Conservation (phyloP, 2,329 filamentous ascomycete genomes). For the Sclerotinia glacialis region DNA sequence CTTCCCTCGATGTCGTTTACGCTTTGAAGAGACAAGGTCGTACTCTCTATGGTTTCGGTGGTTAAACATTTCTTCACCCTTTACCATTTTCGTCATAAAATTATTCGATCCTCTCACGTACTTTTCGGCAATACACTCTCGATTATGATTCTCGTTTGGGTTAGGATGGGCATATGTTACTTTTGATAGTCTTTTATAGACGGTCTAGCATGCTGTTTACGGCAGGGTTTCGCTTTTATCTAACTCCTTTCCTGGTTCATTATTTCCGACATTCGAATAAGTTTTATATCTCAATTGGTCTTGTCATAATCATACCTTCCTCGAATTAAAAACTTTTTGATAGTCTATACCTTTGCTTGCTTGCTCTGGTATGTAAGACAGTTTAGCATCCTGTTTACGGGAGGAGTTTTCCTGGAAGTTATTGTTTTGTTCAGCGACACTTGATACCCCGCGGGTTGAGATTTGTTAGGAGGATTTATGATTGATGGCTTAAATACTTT, state of each 20-base stretch:
- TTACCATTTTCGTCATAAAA: neutral
- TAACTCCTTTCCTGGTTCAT: slow-evolving; percentile 25
- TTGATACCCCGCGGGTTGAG: slow-evolving; percentile 11
- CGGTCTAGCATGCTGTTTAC: slow-evolving; percentile 42
- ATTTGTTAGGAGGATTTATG: slow-evolving; percentile 5
- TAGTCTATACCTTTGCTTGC: slow-evolving; percentile 32
- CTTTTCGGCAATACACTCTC: slow-evolving; percentile 27
- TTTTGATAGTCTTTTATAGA: slow-evolving; percentile 41
- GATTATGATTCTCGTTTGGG: slow-evolving; percentile 29
- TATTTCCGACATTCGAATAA: slow-evolving; percentile 25
- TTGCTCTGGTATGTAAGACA: slow-evolving; percentile 28
- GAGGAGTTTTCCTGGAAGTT: slow-evolving; percentile 34
- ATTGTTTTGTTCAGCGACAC: slow-evolving; percentile 19
- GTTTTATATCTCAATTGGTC: slow-evolving; percentile 30
- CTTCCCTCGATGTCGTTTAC: slow-evolving; percentile 63
- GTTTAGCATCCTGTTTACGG: slow-evolving; percentile 43
- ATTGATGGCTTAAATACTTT: slow-evolving; percentile 3
- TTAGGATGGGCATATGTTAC: slow-evolving; percentile 34
- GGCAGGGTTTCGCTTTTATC: slow-evolving; percentile 38
- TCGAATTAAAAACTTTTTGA: slow-evolving; percentile 38
- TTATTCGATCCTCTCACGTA: slow-evolving; percentile 55
- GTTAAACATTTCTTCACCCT: slow-evolving; percentile 43
- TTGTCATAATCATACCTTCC: slow-evolving; percentile 19
- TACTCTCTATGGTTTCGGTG: slow-evolving; percentile 67
- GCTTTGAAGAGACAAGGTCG: slow-evolving; percentile 64